A percentile compares a stretch with the other conserved stretches of the same genome.
These are phyloP conservation scores for Fraxinus sp. DNA, from an alignment of 305 asterid species.

Conservation along the genomic window DNA sequence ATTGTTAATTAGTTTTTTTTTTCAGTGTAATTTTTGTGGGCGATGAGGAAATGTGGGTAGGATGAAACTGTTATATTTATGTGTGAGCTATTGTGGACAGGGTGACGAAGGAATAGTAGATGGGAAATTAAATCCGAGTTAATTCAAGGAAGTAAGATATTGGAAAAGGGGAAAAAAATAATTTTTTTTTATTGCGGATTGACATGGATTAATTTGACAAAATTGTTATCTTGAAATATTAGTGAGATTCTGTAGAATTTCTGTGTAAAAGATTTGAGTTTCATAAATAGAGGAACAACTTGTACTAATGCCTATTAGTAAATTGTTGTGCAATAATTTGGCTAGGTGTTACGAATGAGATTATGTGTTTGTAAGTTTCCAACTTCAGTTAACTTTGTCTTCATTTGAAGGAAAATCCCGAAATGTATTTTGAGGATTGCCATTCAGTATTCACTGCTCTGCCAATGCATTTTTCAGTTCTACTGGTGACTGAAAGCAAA, in stretches of 20 bases:
- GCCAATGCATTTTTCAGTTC: not conserved
- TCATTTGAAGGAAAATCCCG: not conserved
- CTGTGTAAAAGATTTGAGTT: not conserved
- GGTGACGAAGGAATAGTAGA: not conserved
- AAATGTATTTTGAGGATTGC: not conserved
- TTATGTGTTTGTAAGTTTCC: not conserved
- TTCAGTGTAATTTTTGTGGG: not conserved
- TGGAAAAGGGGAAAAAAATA: not conserved
- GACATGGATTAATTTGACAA: not conserved
- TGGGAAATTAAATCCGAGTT: not conserved
- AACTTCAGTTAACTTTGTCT: not conserved
- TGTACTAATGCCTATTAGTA: not conserved
- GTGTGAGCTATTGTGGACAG: not conserved
- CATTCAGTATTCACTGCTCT: not conserved
- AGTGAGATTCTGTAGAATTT: not conserved
- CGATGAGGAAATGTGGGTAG: conserved; percentile 21
- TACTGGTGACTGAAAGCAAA: not conserved
- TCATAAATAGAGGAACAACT: not conserved
- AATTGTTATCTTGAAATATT: not conserved
- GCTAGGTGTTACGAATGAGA: not conserved
- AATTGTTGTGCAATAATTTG: not conserved
- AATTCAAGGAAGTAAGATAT: not conserved
- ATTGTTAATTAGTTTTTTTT: not conserved
- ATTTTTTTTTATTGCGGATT: not conserved
- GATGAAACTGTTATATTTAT: not conserved